These are phyloP conservation scores for Eucalyptus curtisii DNA, from an alignment of 345 rosid genomes.

Conservation along the genomic window DNA sequence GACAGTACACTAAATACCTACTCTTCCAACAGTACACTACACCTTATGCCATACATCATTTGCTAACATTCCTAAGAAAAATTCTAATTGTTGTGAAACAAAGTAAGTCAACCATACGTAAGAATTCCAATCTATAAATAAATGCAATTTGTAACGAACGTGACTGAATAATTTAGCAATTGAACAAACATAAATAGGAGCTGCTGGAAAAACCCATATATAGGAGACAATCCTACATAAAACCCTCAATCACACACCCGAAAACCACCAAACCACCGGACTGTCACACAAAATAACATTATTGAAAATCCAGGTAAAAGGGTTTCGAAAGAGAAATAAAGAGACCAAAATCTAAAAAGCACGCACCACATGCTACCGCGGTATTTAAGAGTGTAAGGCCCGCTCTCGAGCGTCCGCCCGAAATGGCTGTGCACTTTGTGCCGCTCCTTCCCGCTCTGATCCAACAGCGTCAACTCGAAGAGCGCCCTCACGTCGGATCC, in stretches of 20 bases:
- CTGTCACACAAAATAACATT: neutral
- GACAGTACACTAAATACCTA: neutral
- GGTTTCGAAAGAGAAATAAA: neutral
- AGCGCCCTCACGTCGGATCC: constrained; percentile 66
- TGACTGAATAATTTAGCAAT: neutral
- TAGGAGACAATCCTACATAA: neutral
- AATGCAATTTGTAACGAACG: neutral
- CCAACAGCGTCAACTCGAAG: constrained; percentile 59
- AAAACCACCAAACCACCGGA: neutral
- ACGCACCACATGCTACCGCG: constrained; percentile 80
- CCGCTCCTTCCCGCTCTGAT: constrained; percentile 64
- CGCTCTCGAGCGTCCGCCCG: constrained; percentile 56
- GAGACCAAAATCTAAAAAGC: neutral
- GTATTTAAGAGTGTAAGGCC: constrained; percentile 57
- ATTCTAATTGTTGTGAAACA: neutral
- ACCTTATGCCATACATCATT: neutral
- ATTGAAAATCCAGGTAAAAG: neutral
- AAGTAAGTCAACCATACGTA: neutral
- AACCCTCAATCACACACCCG: neutral
- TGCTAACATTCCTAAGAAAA: neutral
- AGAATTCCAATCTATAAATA: neutral
- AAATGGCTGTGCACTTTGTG: constrained; percentile 78
- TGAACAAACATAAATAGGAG: neutral
- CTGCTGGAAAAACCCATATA: neutral
- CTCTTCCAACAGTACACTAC: neutral